A percentile compares a stretch with the other conserved stretches of the same genome.
Evolutionary conservation across 2,329 filamentous ascomycete species (phyloP).

Genomic region (Exophiala oligosperma): DNA sequence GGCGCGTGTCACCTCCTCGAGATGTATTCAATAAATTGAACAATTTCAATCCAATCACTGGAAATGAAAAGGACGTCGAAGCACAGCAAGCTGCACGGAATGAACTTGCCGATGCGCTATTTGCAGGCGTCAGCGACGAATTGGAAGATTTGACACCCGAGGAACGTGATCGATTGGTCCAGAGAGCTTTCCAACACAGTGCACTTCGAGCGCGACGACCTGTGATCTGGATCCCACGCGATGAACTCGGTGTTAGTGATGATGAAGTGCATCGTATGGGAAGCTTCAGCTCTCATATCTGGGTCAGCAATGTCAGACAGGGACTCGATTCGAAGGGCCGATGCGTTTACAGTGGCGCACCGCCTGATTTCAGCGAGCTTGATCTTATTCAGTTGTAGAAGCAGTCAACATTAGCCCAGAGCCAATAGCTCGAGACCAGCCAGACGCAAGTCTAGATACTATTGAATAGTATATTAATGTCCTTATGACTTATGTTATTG

Average conservation of each 20-base stretch:
- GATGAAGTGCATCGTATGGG: conserved; percentile 83
- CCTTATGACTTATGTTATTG: not conserved
- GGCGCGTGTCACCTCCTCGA: conserved; percentile 12
- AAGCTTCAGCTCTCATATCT: conserved; percentile 71
- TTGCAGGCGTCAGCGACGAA: conserved; percentile 84
- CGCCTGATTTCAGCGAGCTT: conserved; percentile 85
- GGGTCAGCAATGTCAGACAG: conserved; percentile 92
- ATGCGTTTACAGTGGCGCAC: conserved; percentile 80
- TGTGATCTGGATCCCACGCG: conserved; percentile 89
- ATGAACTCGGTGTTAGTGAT: conserved; percentile 85
- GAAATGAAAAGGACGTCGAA: conserved; percentile 65
- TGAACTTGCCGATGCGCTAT: conserved; percentile 75
- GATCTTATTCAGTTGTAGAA: conserved; percentile 76
- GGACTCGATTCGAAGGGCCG: conserved; percentile 79
- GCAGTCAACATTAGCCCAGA: not conserved
- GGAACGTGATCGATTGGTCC: conserved; percentile 80
- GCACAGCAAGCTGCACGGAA: conserved; percentile 60
- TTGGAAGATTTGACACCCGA: conserved; percentile 91
- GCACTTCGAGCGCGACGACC: conserved; percentile 82
- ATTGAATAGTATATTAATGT: not conserved
- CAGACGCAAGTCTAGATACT: not conserved
- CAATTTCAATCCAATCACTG: conserved; percentile 33
- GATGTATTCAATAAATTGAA: conserved; percentile 28
- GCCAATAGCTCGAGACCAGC: not conserved
- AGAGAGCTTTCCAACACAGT: conserved; percentile 86